Conservation (phyloP, 139 green algal genomes). For the Tetradesmus obliquus region DNA sequence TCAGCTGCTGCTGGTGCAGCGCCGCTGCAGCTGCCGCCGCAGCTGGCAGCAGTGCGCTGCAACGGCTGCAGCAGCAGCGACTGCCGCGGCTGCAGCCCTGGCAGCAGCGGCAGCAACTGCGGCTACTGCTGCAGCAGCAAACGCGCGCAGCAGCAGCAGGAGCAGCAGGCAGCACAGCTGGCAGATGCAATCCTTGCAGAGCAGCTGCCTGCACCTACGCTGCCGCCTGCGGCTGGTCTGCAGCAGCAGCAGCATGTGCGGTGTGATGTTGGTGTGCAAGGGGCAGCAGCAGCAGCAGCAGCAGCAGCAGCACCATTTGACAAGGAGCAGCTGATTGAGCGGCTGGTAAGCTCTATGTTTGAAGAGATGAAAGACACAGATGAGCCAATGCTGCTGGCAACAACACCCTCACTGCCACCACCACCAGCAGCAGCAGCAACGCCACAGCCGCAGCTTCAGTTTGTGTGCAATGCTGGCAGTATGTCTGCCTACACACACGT, state of each 20-base stretch:
- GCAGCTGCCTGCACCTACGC: background rate
- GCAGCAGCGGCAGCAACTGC: background rate
- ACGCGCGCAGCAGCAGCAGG: background rate
- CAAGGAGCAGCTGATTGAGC: background rate
- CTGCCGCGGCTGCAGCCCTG: background rate
- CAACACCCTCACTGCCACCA: too few relatives aligned
- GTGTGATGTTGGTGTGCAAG: background rate
- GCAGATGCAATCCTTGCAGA: background rate
- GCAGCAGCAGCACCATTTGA: background rate
- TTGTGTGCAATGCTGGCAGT: background rate
- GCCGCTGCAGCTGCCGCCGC: background rate
- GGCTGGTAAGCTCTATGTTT: background rate
- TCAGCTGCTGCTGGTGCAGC: background rate
- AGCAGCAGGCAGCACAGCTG: constrained; percentile 9
- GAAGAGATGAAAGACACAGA: background rate
- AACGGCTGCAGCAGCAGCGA: background rate
- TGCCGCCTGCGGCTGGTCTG: background rate
- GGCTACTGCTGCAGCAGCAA: background rate
- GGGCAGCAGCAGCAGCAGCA: background rate
- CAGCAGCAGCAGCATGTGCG: background rate
- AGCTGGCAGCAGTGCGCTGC: background rate
- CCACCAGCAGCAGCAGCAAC: background rate
- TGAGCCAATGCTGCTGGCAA: background rate
- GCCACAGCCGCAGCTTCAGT: background rate
- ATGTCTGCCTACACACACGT: background rate